These are phyloP conservation scores for Xylariaceae sp. DNA, from an alignment of 2,329 filamentous ascomycete species.

Conservation along the genomic window DNA sequence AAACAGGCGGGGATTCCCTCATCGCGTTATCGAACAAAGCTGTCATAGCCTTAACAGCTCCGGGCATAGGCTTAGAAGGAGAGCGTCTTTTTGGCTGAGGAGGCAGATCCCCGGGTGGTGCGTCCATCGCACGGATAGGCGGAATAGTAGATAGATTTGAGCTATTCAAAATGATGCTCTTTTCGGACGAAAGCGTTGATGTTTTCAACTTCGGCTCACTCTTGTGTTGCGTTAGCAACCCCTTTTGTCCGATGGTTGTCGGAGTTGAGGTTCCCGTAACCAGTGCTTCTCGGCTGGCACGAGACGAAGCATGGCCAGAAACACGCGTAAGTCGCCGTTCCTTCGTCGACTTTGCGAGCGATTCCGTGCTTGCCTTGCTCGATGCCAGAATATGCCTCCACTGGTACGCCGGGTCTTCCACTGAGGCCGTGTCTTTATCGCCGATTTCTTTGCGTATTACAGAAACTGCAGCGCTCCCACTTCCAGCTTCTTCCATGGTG, in stretches of 20 bases:
- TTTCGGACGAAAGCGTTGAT: conserved; percentile 15
- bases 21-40: conserved; percentile 45
- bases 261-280: conserved; percentile 1
- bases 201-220: conserved; percentile 13
- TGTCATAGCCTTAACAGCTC: conserved; percentile 45
- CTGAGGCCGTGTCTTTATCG: neutral
- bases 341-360: conserved; percentile 22
- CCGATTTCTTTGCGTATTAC: neutral
- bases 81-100: conserved; percentile 17
- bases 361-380: conserved; percentile 25
- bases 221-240: conserved; percentile 12
- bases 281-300: conserved; percentile 17
- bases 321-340: conserved; percentile 25
- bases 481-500: neutral
- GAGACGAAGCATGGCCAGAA: conserved; percentile 8
- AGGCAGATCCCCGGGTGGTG: neutral
- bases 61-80: conserved; percentile 27
- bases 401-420: conserved; percentile 10
- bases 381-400: conserved; percentile 23
- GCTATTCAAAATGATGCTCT: conserved; percentile 8
- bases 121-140: neutral
- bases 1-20: conserved; percentile 24
- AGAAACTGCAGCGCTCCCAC: neutral
- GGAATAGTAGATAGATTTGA: neutral
- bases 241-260: conserved; percentile 22